A percentile compares a stretch with the other conserved stretches of the same genome.
phyloP scores from a whole-genome alignment of 768 basidiomycete genomes.

The Artomyces pyxidatus region DNA sequence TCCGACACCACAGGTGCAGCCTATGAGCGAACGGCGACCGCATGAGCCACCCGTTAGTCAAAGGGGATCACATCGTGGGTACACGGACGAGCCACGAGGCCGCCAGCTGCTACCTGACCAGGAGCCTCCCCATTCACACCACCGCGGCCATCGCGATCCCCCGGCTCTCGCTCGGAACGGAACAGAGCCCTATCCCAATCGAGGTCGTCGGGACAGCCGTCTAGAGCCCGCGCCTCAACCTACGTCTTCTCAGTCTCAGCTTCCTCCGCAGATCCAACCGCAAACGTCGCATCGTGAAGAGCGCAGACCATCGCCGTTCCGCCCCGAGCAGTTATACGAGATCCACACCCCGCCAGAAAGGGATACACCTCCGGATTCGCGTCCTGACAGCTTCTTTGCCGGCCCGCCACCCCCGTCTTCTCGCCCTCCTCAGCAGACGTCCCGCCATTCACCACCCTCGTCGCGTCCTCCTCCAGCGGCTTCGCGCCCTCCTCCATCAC shows the following conservation, averaged over 20 bases:
- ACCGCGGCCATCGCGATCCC: no score
- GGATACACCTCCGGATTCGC: neutral
- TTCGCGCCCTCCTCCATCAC: neutral
- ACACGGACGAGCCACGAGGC: no score
- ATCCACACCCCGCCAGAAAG: neutral
- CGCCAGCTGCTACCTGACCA: neutral
- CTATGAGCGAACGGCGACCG: neutral
- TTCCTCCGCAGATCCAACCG: no score
- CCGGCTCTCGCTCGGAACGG: no score
- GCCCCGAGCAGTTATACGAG: neutral
- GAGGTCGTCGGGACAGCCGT: no score
- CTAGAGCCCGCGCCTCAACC: no score
- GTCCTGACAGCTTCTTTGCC: neutral
- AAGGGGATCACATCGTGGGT: no score
- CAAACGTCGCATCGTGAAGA: no score
- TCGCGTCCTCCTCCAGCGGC: neutral
- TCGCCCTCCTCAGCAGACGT: neutral
- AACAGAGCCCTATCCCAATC: no score
- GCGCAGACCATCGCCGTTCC: neutral
- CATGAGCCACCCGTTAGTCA: no score
- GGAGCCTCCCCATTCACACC: no score
- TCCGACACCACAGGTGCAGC: neutral
- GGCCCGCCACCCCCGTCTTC: neutral
- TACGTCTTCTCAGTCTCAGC: no score
- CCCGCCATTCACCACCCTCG: neutral